A percentile compares a stretch with the other conserved stretches of the same genome.
Evolutionary conservation across 78 protist species (phyloP).

Genomic region (Cyanophora paradoxa): DNA sequence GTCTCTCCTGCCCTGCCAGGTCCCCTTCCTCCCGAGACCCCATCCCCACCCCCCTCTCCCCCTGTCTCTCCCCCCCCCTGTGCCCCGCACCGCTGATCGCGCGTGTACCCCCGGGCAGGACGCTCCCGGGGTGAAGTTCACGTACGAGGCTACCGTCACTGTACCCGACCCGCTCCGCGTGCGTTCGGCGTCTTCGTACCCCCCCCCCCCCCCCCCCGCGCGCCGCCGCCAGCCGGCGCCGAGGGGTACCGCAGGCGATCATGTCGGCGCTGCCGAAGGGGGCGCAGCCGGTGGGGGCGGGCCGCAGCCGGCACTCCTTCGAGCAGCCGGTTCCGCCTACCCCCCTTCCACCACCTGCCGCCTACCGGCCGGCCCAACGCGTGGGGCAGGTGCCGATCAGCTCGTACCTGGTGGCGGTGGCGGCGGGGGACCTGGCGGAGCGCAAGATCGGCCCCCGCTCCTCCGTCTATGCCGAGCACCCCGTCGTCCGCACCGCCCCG

Average conservation of each 20-base stretch:
- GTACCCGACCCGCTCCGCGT: slow-evolving; percentile 19
- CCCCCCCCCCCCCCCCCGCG: no score
- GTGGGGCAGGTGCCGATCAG: not conserved
- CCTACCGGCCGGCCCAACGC: no score
- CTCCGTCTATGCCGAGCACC: not conserved
- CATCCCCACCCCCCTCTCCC: no score
- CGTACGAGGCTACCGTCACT: slow-evolving; percentile 12
- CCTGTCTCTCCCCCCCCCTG: no score
- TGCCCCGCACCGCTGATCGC: no score
- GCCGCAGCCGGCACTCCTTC: not conserved
- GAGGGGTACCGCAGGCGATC: slow-evolving; percentile 21
- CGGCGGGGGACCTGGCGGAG: slow-evolving; percentile 18
- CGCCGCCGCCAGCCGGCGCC: no score
- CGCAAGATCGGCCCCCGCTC: slow-evolving; percentile 25
- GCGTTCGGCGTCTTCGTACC: no score
- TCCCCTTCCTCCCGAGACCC: no score
- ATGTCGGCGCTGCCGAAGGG: not conserved
- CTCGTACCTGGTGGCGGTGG: slow-evolving; percentile 36
- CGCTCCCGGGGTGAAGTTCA: slow-evolving; percentile 19
- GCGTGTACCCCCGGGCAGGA: no score
- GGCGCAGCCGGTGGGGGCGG: no score
- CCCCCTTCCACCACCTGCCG: no score
- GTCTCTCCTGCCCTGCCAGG: slow-evolving; percentile 40
- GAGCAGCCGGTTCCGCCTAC: no score
- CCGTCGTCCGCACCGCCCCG: not conserved